Base-by-base conservation (phyloP, 805 yeast species). In the Suhomyces sp. region DNA sequence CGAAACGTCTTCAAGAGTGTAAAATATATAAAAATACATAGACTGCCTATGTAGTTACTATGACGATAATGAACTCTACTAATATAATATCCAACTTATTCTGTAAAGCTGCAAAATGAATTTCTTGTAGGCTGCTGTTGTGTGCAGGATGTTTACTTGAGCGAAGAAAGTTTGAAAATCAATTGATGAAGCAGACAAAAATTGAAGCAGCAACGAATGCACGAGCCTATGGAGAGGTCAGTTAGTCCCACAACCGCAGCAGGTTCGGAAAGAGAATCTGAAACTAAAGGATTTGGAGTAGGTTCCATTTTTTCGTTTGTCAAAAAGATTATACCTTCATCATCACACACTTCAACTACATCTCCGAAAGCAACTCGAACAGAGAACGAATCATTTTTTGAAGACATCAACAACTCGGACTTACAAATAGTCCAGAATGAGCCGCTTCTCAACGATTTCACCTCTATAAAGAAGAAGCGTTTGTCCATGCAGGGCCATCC, bases 381-480 rank as follows among this genome's bases (percentile, higher is more conserved):
- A 13, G 46, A 29, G n/a, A 40, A 24, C 17, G 31, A n/a, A 13
- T 17, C 31, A 10, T 27, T 46, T 23, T 44, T 49, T 23, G 47
- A 49, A 23, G 44, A 31, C n/a, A 24, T 41, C 23, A 49, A 44
- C 41, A 44, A 33, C 15, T 44, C 44, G 3, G 48, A 49, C n/a
- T 29, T 49, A 9, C 40, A 49, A 12, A 22, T 53, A 4, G 50
- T 49, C 24, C 46, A 53, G 27, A 54, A 57, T 10, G 67, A 59
- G 29, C 67, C 64, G 8, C 56, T 67, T 33, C 46, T 54, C 44
- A 63, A 60, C 35, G 55, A 62, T 50, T 66, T 65, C 51, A 49
- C 63, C 10, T 67, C 73, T 1, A 58, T 52, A 35, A 70, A 70
- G 55, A 69, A 66, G 53, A 63, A 65, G 41, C 56, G 66, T 44